A percentile compares a stretch with the other conserved stretches of the same genome.
Evolutionary conservation across 139 green algal genomes (phyloP).

Genomic region (Dunaliella primolecta): DNA sequence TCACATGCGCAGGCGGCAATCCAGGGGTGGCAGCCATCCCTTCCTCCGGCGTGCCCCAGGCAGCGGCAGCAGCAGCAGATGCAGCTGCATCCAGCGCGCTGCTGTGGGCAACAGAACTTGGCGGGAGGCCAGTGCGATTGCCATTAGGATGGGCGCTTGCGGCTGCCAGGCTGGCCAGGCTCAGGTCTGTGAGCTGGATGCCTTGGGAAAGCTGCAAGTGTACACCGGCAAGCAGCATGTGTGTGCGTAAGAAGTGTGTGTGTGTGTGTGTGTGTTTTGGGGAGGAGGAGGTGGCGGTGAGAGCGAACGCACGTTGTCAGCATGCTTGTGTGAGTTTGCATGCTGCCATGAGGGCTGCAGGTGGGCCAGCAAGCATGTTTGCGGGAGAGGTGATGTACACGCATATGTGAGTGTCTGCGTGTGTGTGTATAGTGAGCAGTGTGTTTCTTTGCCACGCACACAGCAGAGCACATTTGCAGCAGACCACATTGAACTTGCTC

Average conservation of each 20-base stretch:
- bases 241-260: neutral
- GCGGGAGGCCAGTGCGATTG: neutral
- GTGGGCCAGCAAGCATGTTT: too few species aligned
- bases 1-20: neutral
- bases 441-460: too few species aligned
- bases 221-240: too few species aligned
- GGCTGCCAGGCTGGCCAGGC: neutral
- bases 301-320: too few species aligned
- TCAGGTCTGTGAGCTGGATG: neutral
- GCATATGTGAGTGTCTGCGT: too few species aligned
- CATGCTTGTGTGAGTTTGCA: too few species aligned
- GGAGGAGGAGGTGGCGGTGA: too few species aligned
- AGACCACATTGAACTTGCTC: too few species aligned
- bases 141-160: neutral
- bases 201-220: neutral
- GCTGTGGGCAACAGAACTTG: neutral
- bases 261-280: constrained; percentile 15
- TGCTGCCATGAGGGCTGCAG: too few species aligned
- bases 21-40: neutral
- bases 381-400: too few species aligned
- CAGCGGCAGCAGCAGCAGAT: neutral
- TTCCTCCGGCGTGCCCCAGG: neutral
- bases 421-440: too few species aligned
- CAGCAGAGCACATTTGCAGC: too few species aligned
- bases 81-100: neutral